These are phyloP conservation scores for Thermoascus crustaceus DNA, from an alignment of 2,329 filamentous ascomycete species.

Conservation along the genomic window DNA sequence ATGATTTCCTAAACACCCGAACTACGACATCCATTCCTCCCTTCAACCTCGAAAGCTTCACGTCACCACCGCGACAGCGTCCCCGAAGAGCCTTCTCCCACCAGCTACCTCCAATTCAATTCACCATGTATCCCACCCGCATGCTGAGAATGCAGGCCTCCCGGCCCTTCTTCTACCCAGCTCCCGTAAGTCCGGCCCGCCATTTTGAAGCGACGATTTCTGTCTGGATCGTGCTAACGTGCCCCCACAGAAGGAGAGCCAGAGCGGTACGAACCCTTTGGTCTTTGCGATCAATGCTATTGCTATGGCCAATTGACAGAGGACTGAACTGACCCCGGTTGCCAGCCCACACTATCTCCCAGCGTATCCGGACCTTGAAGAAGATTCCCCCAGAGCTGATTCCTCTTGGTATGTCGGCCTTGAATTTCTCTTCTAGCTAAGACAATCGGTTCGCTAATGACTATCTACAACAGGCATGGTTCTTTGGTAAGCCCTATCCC, in stretches of 20 bases:
- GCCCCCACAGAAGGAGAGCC: constrained; percentile 51
- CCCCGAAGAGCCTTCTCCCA: constrained; percentile 7
- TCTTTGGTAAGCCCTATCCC: constrained; percentile 57
- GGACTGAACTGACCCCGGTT: constrained; percentile 18
- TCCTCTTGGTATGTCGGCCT: constrained; percentile 66
- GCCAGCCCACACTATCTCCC: constrained; percentile 89
- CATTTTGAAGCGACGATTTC: not conserved
- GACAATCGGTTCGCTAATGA: constrained; percentile 3
- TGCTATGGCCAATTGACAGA: constrained; percentile 2
- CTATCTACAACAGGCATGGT: constrained; percentile 58
- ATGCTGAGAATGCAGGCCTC: constrained; percentile 54
- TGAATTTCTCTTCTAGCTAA: not conserved
- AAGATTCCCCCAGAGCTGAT: constrained; percentile 89
- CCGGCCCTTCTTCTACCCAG: constrained; percentile 44
- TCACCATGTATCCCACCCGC: constrained; percentile 58
- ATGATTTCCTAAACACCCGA: constrained; percentile 30
- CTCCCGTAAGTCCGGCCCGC: constrained; percentile 56
- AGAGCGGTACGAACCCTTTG: constrained; percentile 45
- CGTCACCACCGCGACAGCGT: constrained; percentile 12
- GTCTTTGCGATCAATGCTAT: constrained; percentile 4
- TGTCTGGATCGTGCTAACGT: constrained; percentile 32
- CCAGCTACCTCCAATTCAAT: constrained; percentile 7
- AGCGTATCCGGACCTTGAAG: constrained; percentile 83
- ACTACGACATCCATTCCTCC: constrained; percentile 13
- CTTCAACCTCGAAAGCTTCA: constrained; percentile 11